Evolutionary conservation across 129 eudicot species (phyloP), one percentile per base, ranked within the genome.

Genomic region (Solidago caesia): DNA sequence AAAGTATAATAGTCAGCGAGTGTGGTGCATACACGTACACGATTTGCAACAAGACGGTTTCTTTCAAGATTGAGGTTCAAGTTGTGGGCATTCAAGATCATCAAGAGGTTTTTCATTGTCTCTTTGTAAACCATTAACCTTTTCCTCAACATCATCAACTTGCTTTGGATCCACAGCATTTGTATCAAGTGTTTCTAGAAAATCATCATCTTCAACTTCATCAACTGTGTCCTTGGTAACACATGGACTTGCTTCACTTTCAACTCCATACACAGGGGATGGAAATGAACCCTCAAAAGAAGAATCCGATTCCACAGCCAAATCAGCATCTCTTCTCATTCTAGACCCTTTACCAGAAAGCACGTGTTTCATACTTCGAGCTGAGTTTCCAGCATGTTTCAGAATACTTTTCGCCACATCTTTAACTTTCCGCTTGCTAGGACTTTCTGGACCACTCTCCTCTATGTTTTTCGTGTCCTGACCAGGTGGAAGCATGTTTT

Each of bases 311-410:
- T 75, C 86, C 74, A 74, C 74, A 0, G 78, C 33, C 46, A 71
- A n/a, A 11, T 86, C 90, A 3, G 84, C 85, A 4, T 70, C 82
- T 62, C 77, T 81, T n/a, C 67, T 64, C 73, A 83, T 85, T 60
- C 64, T 82, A 4, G 85, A 77, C 12, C 82, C 89, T 71, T 89
- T 92, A 62, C 87, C 66, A 2, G 97, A 86, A 44, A 93, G 75
- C 39, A 67, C 83, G 27, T 69, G 52, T 62, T 82, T 88, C 64
- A 93, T 14, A 55, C 76, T 79, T 9, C 85, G 82, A 25, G 97
- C 97, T 26, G 97, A 92, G 78, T 87, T 85, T 53, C 87, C 92
- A 10, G 93, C 93, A 27, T 85, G 89, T 68, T 84, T 92, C 29
- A 88, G 57, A 26, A 90, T 88, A 59, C 83, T 82, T 67, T 88